Base-by-base conservation (phyloP, 1,139 yeast species). In the Zhuliangozyma parablackwelliae region DNA sequence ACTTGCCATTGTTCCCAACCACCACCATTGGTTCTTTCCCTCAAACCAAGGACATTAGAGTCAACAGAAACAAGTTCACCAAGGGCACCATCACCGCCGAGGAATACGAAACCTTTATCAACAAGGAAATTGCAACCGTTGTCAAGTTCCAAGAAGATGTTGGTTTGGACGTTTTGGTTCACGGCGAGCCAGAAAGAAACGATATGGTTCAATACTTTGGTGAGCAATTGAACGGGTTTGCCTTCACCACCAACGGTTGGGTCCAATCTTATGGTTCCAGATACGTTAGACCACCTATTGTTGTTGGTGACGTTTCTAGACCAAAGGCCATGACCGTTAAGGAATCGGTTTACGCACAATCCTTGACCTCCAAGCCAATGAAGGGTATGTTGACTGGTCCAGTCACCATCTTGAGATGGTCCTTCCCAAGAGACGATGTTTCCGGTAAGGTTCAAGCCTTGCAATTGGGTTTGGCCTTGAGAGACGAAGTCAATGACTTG, bases 351-450 rank as follows among this genome's bases (percentile, higher is more conserved):
- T 92, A 88, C 72, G 98, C 98, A 56, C 98, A 94, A 80, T 86
- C 96, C 48, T 72, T 92, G 63, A 89, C 97, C 61, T 72, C 80
- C 59, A 85, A 85, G 76, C 97, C 97, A 65, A 85, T 92, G 82
- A 92, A 92, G 82, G 98, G 98, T 86, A 92, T 92, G 98, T 85
- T 92, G 69, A 90, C 98, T 65, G 98, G 98, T 75, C 98, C 98
- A 67, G 95, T 92, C 58, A 92, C 98, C 61, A 88, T 95, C 73
- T 83, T 92, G 69, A 88, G 98, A 83, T 92, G 98, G 98, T 92
- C 98, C 59, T 92, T 92, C 97, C 98, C 98, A 76, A 88, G 98
- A 83, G 94, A 90, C 65, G 98, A 92, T 61, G 85, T 92, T 55
- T 78, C 96, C 51, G 94, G 87, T 75, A 81, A 87, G 78, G 78